These are phyloP conservation scores for Sonneratia caseolaris DNA, from an alignment of 345 rosid genomes.

Conservation along the genomic window DNA sequence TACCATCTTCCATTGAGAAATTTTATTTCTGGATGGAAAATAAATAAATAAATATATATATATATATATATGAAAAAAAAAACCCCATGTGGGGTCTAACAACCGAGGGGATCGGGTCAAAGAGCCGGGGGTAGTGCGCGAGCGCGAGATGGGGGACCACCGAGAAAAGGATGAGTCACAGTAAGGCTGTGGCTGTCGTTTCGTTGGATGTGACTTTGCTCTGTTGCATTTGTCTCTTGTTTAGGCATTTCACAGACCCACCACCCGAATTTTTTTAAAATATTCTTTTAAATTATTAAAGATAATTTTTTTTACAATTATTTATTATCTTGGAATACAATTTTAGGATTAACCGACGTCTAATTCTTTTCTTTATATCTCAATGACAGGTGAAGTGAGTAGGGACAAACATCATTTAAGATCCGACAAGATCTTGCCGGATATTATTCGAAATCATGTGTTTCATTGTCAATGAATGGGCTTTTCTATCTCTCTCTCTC, in stretches of 20 bases:
- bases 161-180: conserved; percentile 9
- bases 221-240: conserved; percentile 11
- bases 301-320: no score
- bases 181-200: conserved; percentile 8
- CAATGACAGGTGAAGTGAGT: conserved; percentile 2
- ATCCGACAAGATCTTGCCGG: conserved; percentile 17
- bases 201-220: conserved; percentile 25
- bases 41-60: background rate
- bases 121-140: background rate
- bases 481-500: background rate
- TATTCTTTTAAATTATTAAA: no score
- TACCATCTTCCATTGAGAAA: no score
- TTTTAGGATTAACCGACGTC: no score
- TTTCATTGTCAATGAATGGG: conserved; percentile 1
- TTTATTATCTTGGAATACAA: no score
- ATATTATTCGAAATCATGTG: conserved; percentile 2
- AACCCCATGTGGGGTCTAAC: conserved; percentile 19
- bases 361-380: background rate
- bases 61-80: background rate
- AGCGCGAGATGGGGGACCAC: conserved; percentile 4
- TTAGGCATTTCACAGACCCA: background rate
- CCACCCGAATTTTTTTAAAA: no score
- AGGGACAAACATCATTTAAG: conserved; percentile 8
- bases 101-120: conserved; percentile 1
- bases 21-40: background rate